Base-by-base conservation (phyloP, 305 asterid genomes). In the Rubia peregrina region DNA sequence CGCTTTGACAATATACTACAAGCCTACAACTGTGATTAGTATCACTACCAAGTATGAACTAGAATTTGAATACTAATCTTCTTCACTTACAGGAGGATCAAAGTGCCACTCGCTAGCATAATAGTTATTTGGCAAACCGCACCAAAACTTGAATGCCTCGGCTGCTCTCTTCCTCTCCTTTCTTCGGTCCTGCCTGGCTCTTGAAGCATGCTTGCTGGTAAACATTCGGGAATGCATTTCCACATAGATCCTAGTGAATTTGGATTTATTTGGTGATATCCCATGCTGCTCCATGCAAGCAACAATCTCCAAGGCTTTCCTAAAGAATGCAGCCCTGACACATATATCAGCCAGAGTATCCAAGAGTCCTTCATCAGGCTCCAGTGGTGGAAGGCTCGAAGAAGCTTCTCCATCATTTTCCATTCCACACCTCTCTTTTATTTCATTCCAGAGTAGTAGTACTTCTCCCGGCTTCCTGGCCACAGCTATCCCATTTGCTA, bases 191-290 rank as follows among this genome's bases (percentile, higher is more conserved):
- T 88, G 95, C 65, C 98, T 81, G 51, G 98, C 96, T 80, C 84
- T 81, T 8, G 98, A 94, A 6, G 98, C 97, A 21, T 94, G 98
- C 91, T 94, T 94, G 69, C 98, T 94, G 3, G 98, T 88, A 84
- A 91, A 94, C 97, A 94, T 94, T 82, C 93, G 86, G n/a, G 97
- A 89, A 77, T 94, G 98, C 98, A 94, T 91, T 86, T 94, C 98
- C 38, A 94, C 96, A 9, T 88, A 91, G 56, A 94, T 94, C 79
- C 96, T 84, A 78, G 89, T 89, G 69, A 85, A 94, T 89, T 94
- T 94, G 2, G 96, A 84, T 82, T 91, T 91, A 76, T 93, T 93
- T 14, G 97, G 96, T 36, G 86, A 80, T 67, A 94, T 91, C 11
- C 91, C 97, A 9, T 89, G 77, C 71, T 85, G 87, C 80, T 94